Evolutionary conservation across 2,329 filamentous ascomycete species (phyloP).

Genomic region (Monosporascus sp.): DNA sequence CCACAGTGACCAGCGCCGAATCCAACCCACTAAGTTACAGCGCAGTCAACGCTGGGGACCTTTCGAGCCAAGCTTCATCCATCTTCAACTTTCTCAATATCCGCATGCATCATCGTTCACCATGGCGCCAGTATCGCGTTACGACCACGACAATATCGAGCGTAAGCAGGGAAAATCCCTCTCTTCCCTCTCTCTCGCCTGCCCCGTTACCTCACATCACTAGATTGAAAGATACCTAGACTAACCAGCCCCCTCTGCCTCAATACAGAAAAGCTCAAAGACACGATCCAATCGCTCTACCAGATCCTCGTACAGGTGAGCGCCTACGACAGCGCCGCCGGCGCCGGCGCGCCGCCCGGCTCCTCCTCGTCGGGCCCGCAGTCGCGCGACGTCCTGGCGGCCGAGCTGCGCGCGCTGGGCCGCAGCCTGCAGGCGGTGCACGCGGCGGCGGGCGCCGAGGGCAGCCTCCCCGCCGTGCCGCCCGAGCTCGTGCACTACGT

Average conservation of each 20-base stretch:
- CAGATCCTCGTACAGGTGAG: conserved; percentile 50
- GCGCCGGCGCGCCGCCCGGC: conserved; percentile 1
- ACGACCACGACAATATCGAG: conserved; percentile 31
- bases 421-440: conserved; percentile 35
- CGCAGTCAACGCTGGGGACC: too few relatives aligned
- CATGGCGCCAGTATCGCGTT: conserved; percentile 30
- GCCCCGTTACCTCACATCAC: too few relatives aligned
- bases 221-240: not conserved
- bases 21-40: too few relatives aligned
- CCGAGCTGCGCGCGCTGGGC: conserved; percentile 42
- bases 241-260: not conserved
- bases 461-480: conserved; percentile 47
- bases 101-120: not conserved
- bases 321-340: conserved; percentile 47
- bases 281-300: conserved; percentile 30
- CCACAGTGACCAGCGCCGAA: too few relatives aligned
- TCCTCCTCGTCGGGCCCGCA: not conserved
- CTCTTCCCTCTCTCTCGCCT: not conserved
- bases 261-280: conserved; percentile 27
- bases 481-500: conserved; percentile 64
- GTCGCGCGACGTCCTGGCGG: conserved; percentile 50
- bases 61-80: too few relatives aligned
- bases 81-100: too few relatives aligned
- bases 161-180: conserved; percentile 17
- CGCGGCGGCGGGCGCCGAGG: conserved; percentile 27